Percentiles rank a stretch among this genome's conserved stretches.
phyloP scores from a whole-genome alignment of 805 yeast genomes.

The Myxozyma lipomycoides region DNA sequence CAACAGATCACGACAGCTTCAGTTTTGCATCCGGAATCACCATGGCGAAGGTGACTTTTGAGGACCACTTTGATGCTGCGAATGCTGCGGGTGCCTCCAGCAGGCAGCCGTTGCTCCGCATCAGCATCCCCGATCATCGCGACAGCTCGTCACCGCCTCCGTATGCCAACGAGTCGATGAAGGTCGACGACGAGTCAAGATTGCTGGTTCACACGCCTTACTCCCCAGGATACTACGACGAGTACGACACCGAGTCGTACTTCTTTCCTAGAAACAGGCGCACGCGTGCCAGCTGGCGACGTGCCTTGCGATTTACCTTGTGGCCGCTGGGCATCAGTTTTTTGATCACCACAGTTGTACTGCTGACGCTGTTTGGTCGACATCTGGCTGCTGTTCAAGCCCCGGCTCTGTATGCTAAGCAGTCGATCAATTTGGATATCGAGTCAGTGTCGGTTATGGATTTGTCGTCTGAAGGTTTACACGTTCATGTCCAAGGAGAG shows the following conservation, averaged over 20 bases:
- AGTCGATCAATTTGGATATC: slow-evolving; percentile 19
- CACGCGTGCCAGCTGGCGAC: background rate
- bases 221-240: slow-evolving; percentile 22
- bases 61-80: background rate
- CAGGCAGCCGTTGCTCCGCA: slow-evolving; percentile 8
- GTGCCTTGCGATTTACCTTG: slow-evolving; percentile 6
- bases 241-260: slow-evolving; percentile 10
- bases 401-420: slow-evolving; percentile 21
- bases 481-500: slow-evolving; percentile 20
- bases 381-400: slow-evolving; percentile 12
- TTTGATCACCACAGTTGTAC: slow-evolving; percentile 5
- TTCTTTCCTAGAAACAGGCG: slow-evolving; percentile 1
- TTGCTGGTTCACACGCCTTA: slow-evolving; percentile 19
- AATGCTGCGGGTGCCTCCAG: background rate
- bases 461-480: slow-evolving; percentile 15
- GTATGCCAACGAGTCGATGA: slow-evolving; percentile 18
- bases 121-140: slow-evolving; percentile 12
- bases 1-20: no score
- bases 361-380: slow-evolving; percentile 1
- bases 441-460: slow-evolving; percentile 16
- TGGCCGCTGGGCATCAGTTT: slow-evolving; percentile 12
- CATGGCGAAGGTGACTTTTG: slow-evolving; percentile 8
- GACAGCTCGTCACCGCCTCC: slow-evolving; percentile 10
- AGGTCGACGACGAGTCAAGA: slow-evolving; percentile 10
- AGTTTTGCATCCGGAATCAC: background rate